Conservation (phyloP, 2,329 filamentous ascomycete genomes). For the Tolypocladium tropicale region DNA sequence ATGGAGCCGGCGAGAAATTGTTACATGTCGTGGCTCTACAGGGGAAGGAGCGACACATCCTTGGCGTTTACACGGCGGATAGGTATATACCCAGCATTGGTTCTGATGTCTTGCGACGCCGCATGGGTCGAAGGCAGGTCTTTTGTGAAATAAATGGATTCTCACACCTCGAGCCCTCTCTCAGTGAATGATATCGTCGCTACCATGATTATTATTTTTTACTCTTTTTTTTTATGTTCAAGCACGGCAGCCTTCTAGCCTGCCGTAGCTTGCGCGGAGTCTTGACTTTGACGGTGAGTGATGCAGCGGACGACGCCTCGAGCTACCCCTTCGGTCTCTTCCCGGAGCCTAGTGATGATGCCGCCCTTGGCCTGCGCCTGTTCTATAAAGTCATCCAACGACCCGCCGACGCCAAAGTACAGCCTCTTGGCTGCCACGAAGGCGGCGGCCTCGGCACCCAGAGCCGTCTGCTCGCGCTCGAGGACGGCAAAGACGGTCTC, state of each 20-base stretch:
- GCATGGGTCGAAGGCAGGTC: neutral
- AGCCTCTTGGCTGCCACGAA: conserved; percentile 68
- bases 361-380: conserved; percentile 38
- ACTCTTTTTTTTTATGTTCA: neutral
- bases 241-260: neutral
- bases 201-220: neutral
- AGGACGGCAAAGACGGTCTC: conserved; percentile 54
- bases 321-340: conserved; percentile 51
- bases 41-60: neutral
- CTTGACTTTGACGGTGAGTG: conserved; percentile 13
- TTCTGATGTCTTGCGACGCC: neutral
- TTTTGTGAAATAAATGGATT: neutral
- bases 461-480: conserved; percentile 24
- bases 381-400: conserved; percentile 62
- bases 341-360: conserved; percentile 38
- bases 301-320: conserved; percentile 47
- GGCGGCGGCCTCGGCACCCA: conserved; percentile 41
- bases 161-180: neutral
- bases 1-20: no score
- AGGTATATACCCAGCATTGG: neutral
- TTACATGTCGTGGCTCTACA: no score
- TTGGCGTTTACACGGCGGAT: neutral
- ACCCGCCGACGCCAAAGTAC: conserved; percentile 79
- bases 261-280: neutral
- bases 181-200: neutral